Evolutionary conservation across 2,329 filamentous ascomycete species (phyloP), one percentile per base, ranked within the genome.

Genomic region (Trichophyton schoenleinii): DNA sequence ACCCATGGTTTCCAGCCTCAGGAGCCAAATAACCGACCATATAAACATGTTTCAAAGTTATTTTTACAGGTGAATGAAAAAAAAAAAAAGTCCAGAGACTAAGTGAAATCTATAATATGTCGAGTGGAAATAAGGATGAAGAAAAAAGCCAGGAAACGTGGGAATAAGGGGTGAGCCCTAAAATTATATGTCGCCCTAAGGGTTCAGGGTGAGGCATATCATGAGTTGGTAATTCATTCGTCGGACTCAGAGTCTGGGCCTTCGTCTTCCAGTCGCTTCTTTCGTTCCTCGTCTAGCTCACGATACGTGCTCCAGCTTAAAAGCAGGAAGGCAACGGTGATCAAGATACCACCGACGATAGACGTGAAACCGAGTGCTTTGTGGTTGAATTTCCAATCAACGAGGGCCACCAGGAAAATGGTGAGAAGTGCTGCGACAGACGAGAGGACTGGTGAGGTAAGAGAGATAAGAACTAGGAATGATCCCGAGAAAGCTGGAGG

Each of bases 391-490:
- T 91, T 71, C 85, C 94, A 95, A 74, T 99, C 94, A 61, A 89
- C 89, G 34, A 97, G 78, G 0, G 92, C 94, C 5, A 99, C 94
- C 63, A 97, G 84, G 79, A 99, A 97, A 66, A 99, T 99, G 22
- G 94, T 99, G 55, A 99, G 80, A 5, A 99, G 82, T 1, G 92
- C 90, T 0, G 94, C 94, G 9, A 99, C 94, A 18, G 88, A 95
- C 62, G 87, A 92, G 3, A 99, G 80, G 2, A 99, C 94, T 0
- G 94, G 94, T 18, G 87, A 92, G 0, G 94, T 99, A 31, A 99
- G 81, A 15, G 87, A 91, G 70, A 99, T 97, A 60, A 99, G 81
- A 38, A 96, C 88, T 6, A 97, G 81, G 78, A 97, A 97, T 20
- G 87, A 89, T 25, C 94, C 94, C 9, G 91, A 94, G 72, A 99